Conservation (phyloP, 1,284 basidiomycete species). For the Lignosus rhinocerotis region DNA sequence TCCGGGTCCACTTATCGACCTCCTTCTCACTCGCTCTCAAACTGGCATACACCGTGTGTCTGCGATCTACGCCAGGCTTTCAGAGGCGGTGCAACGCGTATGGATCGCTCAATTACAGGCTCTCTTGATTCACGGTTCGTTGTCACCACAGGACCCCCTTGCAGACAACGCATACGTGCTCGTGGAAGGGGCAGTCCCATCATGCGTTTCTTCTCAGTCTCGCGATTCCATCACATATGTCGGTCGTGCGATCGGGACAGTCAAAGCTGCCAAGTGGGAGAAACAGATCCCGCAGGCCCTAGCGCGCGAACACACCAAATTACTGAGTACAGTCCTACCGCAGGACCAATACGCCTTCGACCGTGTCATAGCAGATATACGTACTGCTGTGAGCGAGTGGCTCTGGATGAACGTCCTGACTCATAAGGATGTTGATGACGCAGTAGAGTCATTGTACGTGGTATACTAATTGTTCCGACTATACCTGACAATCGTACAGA, state of each 20-base stretch:
- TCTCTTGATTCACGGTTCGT: constrained; percentile 76
- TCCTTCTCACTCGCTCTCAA: constrained; percentile 65
- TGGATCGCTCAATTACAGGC: constrained; percentile 80
- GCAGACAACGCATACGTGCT: constrained; percentile 55
- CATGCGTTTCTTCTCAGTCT: constrained; percentile 68
- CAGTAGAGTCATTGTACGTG: constrained; percentile 70
- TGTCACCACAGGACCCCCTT: constrained; percentile 57
- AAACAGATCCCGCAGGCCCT: constrained; percentile 70
- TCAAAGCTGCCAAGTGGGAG: constrained; percentile 78
- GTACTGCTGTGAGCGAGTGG: constrained; percentile 83
- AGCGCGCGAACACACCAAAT: constrained; percentile 60
- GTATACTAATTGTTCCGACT: background rate
- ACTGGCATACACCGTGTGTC: constrained; percentile 77
- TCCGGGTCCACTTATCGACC: constrained; percentile 77
- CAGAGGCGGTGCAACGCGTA: constrained; percentile 72
- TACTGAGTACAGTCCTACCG: constrained; percentile 67
- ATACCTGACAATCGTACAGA: constrained; percentile 35
- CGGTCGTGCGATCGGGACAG: constrained; percentile 83
- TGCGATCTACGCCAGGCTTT: constrained; percentile 67
- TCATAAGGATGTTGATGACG: constrained; percentile 75
- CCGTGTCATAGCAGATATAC: constrained; percentile 65
- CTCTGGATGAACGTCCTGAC: constrained; percentile 89
- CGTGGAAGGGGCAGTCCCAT: constrained; percentile 68
- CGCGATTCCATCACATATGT: constrained; percentile 84
- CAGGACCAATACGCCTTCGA: constrained; percentile 80